A percentile compares a stretch with the other conserved stretches of the same genome.
phyloP scores from a whole-genome alignment of 768 basidiomycete species.

The Aureoboletus auriporus region DNA sequence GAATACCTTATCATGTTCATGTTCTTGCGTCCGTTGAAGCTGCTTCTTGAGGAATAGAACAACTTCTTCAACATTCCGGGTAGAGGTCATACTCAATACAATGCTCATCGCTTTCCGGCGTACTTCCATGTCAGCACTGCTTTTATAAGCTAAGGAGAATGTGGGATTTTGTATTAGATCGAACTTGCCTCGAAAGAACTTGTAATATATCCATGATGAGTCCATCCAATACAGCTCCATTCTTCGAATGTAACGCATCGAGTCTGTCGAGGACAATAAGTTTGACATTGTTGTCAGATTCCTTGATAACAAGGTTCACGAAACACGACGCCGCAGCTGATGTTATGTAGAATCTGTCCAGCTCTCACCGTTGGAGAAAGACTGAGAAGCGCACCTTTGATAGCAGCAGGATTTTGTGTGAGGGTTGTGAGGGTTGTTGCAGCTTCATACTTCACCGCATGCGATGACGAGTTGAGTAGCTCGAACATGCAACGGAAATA shows the following conservation, averaged over 20 bases:
- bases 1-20: slow-evolving; percentile 84
- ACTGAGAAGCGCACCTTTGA: slow-evolving; percentile 64
- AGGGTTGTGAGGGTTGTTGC: slow-evolving; percentile 91
- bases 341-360: slow-evolving; percentile 1
- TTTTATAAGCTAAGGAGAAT: background rate
- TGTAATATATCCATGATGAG: slow-evolving; percentile 96
- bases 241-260: slow-evolving; percentile 74
- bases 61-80: slow-evolving; percentile 94
- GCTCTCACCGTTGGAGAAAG: background rate
- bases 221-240: slow-evolving; percentile 84
- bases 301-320: slow-evolving; percentile 87
- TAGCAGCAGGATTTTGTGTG: slow-evolving; percentile 92
- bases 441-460: slow-evolving; percentile 96
- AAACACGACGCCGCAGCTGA: slow-evolving; percentile 85
- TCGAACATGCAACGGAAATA: slow-evolving; percentile 95
- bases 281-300: slow-evolving; percentile 99
- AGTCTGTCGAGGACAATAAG: slow-evolving; percentile 93
- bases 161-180: background rate
- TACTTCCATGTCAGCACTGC: slow-evolving; percentile 93
- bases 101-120: slow-evolving; percentile 87
- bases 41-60: slow-evolving; percentile 97
- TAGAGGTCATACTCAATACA: slow-evolving; percentile 88
- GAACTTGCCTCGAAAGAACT: slow-evolving; percentile 68
- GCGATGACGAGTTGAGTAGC: slow-evolving; percentile 81
- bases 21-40: slow-evolving; percentile 87